Percentiles rank a stretch among this genome's conserved stretches.
Evolutionary conservation across 306 rosid genomes (phyloP).

Genomic region (Morella rubra): DNA sequence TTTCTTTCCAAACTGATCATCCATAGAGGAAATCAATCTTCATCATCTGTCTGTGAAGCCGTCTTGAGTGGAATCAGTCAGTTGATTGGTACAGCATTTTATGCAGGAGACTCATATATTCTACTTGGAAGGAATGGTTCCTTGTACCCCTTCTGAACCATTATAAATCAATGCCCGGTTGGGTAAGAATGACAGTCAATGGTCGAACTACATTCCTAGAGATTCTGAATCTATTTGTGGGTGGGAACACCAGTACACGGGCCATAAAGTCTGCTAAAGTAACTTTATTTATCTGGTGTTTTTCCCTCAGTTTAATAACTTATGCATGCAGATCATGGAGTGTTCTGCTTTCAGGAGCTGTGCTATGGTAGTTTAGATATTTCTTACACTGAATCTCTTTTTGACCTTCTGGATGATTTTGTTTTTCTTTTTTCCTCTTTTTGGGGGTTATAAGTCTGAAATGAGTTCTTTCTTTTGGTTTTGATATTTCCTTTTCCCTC

Average conservation of each 20-base stretch:
- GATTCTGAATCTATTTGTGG: background rate
- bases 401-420: background rate
- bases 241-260: background rate
- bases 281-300: background rate
- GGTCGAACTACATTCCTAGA: background rate
- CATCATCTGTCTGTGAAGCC: background rate
- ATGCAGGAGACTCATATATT: background rate
- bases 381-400: background rate
- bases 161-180: background rate
- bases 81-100: background rate
- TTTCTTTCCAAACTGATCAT: background rate
- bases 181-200: background rate
- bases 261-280: too few species aligned
- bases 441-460: constrained; percentile 9
- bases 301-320: background rate
- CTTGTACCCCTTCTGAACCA: background rate
- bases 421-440: constrained; percentile 3
- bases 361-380: background rate
- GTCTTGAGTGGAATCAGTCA: background rate
- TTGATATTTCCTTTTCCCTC: background rate
- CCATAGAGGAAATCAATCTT: background rate
- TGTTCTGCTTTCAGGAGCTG: background rate
- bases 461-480: constrained; percentile 5
- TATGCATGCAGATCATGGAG: background rate
- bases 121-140: background rate